Evolutionary conservation across 768 basidiomycete genomes (phyloP), one percentile per base, ranked within the genome.

Genomic region (Suillus occidentalis): DNA sequence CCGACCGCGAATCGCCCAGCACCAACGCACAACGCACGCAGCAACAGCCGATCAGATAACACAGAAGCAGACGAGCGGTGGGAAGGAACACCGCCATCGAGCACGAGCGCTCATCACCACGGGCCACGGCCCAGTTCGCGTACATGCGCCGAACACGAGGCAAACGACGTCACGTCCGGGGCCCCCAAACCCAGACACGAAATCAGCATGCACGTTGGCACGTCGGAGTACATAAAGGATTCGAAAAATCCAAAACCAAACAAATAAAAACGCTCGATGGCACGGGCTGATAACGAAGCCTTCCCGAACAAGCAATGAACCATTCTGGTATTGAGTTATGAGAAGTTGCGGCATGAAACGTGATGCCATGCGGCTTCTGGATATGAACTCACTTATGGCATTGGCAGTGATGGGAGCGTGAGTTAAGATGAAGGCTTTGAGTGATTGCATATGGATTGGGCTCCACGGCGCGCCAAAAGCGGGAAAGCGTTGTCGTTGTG

Each of bases 71-170:
- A 58, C 1, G 22, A 40, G 58, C 39, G 58, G 25, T 59, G 58
- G 40, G 58, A 59, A 59, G 58, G 3, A 40, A 42, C 58, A 28
- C 16, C 58, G 40, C 57, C 22, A 59, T 59, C 39, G 22, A 40
- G 22, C 4, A 59, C 10, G 40, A 28, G 40, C 58, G 58, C 58
- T 9, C 58, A 59, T 42, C 12, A 40, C 36, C 53, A 55, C 53
- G 53, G 53, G 53, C 57, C 57, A 40, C 39, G 57, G 39, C 57
- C 22, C 39, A 59, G 25, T 28, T 28, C 20, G 40, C 40, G 58
- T 59, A 59, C 58, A 59, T 59, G 58, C 58, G 40, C 25, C 58
- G 58, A 59, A 59, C 58, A 59, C 58, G 58, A 59, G 58, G 58
- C 58, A 59, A 34, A 42, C 39, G 58, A 59, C 28, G 18, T 42